Base-by-base conservation (phyloP, 2,329 filamentous ascomycete species). In the Endothia cerciana region DNA sequence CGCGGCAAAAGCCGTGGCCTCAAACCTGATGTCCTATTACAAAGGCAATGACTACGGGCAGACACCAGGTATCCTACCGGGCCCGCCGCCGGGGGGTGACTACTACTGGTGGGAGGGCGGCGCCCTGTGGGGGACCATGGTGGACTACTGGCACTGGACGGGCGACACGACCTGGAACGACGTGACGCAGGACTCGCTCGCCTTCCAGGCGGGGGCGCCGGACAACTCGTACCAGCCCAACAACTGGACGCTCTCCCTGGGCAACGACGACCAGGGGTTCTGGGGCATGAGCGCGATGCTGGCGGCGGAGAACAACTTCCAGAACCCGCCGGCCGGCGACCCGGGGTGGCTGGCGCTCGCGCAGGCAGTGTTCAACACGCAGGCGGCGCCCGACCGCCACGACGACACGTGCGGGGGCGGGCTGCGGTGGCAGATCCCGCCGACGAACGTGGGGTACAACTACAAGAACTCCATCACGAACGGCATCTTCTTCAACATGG, bases 101-200 rank as follows among this genome's bases (percentile, higher is more conserved):
- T 87, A 86, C 72, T 89, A 89, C 79, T 90, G 88, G 87, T 90
- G 87, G 88, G 86, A 90, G 74, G 85, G 83, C 13, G 83, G 85
- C 69, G 83, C 85, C 25, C 79, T 90, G 78, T 89, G 88, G 79
- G 84, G 86, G 71, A 84, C 85, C 2, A 73, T 88, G 67, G 82
- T 90, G 64, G 86, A 89, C 74, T 90, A 90, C 73, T 89, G 86
- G 85, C 82, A 83, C 70, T 85, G 84, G 69, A 89, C 87, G 0
- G 85, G 85, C 56, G 87, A 90, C 73, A 73, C 75, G 1, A 81
- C 80, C 6, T 89, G 88, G 76, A 88, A 88, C 72, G 73, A 80
- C 41, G 74, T 83, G 10, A 65, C 71, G 15, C 40, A 62, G 40
- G 51, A 66, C 28, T 68, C 72, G 3, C 60, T 75, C 19, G 17